Conservation (phyloP, 2,329 filamentous ascomycete genomes). For the Stagonosporopsis chrysanthemi region DNA sequence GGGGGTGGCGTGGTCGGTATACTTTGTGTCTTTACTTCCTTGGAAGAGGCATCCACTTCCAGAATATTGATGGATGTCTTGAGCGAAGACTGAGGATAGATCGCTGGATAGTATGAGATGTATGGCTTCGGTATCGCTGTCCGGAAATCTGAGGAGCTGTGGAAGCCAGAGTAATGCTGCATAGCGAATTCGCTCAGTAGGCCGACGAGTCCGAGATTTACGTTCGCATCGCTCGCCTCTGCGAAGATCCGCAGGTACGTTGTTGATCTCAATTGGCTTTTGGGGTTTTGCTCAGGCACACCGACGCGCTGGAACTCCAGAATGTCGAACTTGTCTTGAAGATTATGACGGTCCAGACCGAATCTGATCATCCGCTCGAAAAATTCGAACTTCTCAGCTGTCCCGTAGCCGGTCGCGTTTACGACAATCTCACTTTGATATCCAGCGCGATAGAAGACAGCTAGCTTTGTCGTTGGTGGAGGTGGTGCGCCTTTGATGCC, state of each 20-base stretch:
- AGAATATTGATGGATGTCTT: conserved; percentile 49
- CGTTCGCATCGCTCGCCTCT: conserved; percentile 30
- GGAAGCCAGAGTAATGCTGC: conserved; percentile 45
- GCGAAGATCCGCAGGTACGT: conserved; percentile 45
- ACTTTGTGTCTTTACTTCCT: not conserved
- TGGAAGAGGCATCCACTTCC: not conserved
- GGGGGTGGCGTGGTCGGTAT: conserved; percentile 29
- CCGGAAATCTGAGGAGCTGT: conserved; percentile 40
- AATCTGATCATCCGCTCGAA: conserved; percentile 58
- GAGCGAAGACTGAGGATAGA: conserved; percentile 37
- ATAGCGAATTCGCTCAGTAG: conserved; percentile 38
- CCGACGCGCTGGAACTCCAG: conserved; percentile 61
- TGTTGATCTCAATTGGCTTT: conserved; percentile 41
- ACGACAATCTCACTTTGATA: conserved; percentile 51
- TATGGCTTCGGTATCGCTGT: conserved; percentile 42
- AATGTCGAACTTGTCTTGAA: conserved; percentile 54
- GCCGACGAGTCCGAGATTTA: conserved; percentile 34
- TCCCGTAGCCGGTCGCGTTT: conserved; percentile 54
- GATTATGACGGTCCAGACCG: conserved; percentile 50
- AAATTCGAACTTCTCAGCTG: conserved; percentile 58
- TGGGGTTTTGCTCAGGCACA: conserved; percentile 37
- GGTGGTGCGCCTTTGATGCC: conserved; percentile 52
- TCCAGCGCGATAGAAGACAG: conserved; percentile 50
- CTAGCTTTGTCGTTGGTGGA: conserved; percentile 52
- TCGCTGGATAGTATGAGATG: conserved; percentile 44